Base-by-base conservation (phyloP, 2,329 filamentous ascomycete genomes). In the Tolypocladium album region DNA sequence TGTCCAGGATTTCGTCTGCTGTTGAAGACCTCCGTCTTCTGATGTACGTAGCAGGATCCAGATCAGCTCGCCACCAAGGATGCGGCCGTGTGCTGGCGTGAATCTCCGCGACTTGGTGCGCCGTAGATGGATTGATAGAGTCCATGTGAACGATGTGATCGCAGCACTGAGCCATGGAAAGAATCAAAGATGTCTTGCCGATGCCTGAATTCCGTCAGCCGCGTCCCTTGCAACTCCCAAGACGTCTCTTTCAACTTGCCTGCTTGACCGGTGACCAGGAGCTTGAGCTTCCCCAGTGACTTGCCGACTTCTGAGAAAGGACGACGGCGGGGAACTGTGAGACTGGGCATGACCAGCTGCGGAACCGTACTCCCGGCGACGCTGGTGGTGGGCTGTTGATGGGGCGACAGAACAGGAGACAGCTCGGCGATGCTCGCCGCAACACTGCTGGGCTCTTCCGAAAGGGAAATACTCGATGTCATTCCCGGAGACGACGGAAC, bases 321-420 rank as follows among this genome's bases (percentile, higher is more conserved):
- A 58, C 92, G 83, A 57, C 94, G 86, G 62, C 85, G 89, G 4
- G 94, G 93, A 84, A 99, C 94, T 63, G 85, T 87, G 67, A 99
- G 88, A 69, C 92, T 96, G 6, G 94, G 94, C 94, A 99, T 99
- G 62, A 99, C 90, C n/a, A 99, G 82, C 72, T 97, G 92, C 31
- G 88, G 88, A 47, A 78, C 80, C 62, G 67, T 56, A 55, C 50
- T 55, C 8, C 57, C 55, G 12, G 52, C 39, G 24, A 59, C 12
- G n/a, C 55, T 52, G 17, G 24, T 56, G 55, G 24, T 62, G 53
- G 57, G 67, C 60, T 27, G 68, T 59, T 53, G 67, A 63, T 57
- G 55, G 47, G 60, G 59, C 61, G 55, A 65, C 59, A 40, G 57
- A 57, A 60, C 63, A 59, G 58, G 65, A 50, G 61, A 64, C 58